A percentile compares a stretch with the other conserved stretches of the same genome.
Evolutionary conservation across 148 eudicot species (phyloP).

Genomic region (Nepenthes gracilis): DNA sequence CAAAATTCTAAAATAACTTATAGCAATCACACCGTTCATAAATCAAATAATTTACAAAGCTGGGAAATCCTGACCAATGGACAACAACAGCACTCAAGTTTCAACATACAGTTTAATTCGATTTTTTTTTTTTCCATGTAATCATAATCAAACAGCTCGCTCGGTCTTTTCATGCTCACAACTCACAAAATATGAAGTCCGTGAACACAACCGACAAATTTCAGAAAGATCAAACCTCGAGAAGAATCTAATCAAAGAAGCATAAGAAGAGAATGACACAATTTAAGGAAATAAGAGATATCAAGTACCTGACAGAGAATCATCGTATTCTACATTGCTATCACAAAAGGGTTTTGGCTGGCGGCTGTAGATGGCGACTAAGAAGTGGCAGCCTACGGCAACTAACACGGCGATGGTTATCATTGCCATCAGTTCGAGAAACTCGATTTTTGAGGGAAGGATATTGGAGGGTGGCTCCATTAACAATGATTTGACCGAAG

Average conservation of each 20-base stretch:
- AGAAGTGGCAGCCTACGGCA: slow-evolving; percentile 30
- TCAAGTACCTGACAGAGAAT: slow-evolving; percentile 28
- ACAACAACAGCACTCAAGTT: too few relatives aligned
- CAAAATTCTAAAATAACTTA: too few relatives aligned
- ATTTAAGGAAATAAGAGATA: background rate
- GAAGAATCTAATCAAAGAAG: background rate
- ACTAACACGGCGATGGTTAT: slow-evolving; percentile 45
- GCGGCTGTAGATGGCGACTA: slow-evolving; percentile 18
- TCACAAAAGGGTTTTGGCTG: slow-evolving; percentile 54
- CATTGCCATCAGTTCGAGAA: slow-evolving; percentile 41
- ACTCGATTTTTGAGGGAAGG: slow-evolving; percentile 54
- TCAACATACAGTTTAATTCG: too few relatives aligned
- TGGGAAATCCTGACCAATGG: too few relatives aligned
- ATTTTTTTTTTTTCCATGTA: too few relatives aligned
- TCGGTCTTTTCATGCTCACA: too few relatives aligned
- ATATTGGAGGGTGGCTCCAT: slow-evolving; percentile 38
- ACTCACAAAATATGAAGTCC: too few relatives aligned
- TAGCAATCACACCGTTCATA: too few relatives aligned
- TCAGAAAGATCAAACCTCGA: too few relatives aligned
- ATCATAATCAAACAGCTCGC: too few relatives aligned
- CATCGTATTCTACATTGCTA: slow-evolving; percentile 24
- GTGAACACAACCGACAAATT: too few relatives aligned
- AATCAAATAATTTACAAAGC: too few relatives aligned
- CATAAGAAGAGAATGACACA: background rate
- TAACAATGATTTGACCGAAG: slow-evolving; percentile 15